phyloP scores from a whole-genome alignment of 2,329 filamentous ascomycete genomes.

The Colletotrichum cuscutae region DNA sequence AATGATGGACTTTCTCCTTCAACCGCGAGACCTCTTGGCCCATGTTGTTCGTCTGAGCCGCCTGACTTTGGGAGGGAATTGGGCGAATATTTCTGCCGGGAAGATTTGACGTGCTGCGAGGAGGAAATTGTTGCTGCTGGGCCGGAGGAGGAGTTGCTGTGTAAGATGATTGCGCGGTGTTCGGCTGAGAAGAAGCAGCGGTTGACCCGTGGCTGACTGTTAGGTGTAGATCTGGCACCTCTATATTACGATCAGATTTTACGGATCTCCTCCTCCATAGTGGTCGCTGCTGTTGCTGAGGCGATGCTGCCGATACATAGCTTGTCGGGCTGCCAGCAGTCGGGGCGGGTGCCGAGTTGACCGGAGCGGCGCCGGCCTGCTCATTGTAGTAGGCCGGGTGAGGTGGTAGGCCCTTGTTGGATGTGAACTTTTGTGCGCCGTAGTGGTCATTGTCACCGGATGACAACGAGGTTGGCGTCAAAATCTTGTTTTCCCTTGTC shows the following conservation, averaged over 20 bases:
- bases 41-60: conserved; percentile 41
- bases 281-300: conserved; percentile 46
- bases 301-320: conserved; percentile 39
- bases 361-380: conserved; percentile 13
- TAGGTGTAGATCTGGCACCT: conserved; percentile 61
- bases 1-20: conserved; percentile 34
- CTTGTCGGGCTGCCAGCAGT: conserved; percentile 35
- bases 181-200: conserved; percentile 45
- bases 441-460: conserved; percentile 21
- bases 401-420: conserved; percentile 32
- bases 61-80: conserved; percentile 6
- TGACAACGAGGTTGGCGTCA: conserved; percentile 13
- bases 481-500: conserved; percentile 12
- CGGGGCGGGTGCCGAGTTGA: conserved; percentile 10
- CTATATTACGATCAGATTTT: conserved; percentile 57
- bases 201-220: conserved; percentile 62
- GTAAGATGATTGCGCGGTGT: conserved; percentile 25
- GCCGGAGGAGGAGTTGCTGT: conserved; percentile 5
- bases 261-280: conserved; percentile 63
- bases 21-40: conserved; percentile 47
- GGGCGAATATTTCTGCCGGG: conserved; percentile 44
- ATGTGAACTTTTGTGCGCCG: conserved; percentile 24
- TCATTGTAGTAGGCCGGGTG: conserved; percentile 13
- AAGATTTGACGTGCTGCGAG: conserved; percentile 36
- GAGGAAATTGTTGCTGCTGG: conserved; percentile 21